These are phyloP conservation scores for Magnolia kwangsiensis DNA, from an alignment of 164 flowering plant genomes.

Conservation along the genomic window DNA sequence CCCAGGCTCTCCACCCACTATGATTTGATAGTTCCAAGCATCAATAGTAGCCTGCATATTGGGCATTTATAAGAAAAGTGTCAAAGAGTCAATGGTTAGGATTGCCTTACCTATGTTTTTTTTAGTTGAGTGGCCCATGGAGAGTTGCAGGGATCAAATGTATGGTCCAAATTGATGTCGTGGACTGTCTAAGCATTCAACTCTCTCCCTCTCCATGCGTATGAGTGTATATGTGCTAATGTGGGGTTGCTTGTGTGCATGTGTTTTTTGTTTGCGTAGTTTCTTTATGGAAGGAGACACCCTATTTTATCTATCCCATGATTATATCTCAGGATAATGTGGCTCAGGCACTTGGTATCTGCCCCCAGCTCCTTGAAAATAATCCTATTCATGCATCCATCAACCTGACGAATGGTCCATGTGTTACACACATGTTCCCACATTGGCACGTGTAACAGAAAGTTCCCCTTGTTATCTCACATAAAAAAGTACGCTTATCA, in stretches of 20 bases:
- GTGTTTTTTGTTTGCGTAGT: not conserved
- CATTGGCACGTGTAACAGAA: no score
- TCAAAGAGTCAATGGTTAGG: not conserved
- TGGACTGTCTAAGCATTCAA: not conserved
- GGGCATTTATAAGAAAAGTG: not conserved
- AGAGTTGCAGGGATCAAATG: not conserved
- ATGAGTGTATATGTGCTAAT: not conserved
- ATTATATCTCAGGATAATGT: conserved; percentile 59
- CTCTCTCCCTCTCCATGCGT: not conserved
- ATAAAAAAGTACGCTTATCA: no score
- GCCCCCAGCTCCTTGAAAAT: conserved; percentile 86
- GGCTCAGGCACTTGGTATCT: conserved; percentile 87
- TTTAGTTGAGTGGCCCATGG: not conserved
- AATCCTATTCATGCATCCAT: no score
- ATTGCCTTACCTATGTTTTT: not conserved
- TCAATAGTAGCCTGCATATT: not conserved
- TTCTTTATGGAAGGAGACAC: not conserved
- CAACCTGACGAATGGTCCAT: no score
- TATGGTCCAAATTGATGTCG: no score
- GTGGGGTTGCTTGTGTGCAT: not conserved
- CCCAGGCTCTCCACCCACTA: not conserved
- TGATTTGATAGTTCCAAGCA: not conserved
- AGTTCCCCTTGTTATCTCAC: no score
- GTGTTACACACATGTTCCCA: no score
- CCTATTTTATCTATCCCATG: not conserved